phyloP scores from a whole-genome alignment of 345 rosid genomes.

The Rhodamnia rubescens region DNA sequence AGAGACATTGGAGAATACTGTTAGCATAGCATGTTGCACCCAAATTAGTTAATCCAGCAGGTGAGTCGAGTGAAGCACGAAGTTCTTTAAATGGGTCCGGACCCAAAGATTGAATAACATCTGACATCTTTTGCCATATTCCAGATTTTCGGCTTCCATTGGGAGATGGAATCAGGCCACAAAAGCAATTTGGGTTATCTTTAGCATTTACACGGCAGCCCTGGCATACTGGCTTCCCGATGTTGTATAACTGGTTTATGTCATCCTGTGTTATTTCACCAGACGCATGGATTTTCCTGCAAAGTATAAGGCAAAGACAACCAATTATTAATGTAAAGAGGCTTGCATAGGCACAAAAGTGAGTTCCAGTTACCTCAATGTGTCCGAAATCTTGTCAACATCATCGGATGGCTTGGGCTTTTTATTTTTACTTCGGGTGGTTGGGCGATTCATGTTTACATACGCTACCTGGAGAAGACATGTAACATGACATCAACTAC shows the following conservation, averaged over 20 bases:
- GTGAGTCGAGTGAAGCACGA: slow-evolving; percentile 57
- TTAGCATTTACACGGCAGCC: slow-evolving; percentile 89
- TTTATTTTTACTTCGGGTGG: slow-evolving; percentile 6
- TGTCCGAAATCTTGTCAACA: background rate
- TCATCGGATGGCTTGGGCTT: background rate
- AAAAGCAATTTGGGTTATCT: slow-evolving; percentile 92
- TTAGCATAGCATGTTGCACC: slow-evolving; percentile 99
- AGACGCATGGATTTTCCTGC: slow-evolving; percentile 65
- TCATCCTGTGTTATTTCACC: slow-evolving; percentile 51
- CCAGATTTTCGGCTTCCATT: slow-evolving; percentile 86
- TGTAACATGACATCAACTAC: background rate
- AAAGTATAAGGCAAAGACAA: background rate
- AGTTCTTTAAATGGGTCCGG: slow-evolving; percentile 56
- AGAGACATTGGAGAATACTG: slow-evolving; percentile 85
- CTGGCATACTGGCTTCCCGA: slow-evolving; percentile 73
- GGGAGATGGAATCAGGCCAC: slow-evolving; percentile 71
- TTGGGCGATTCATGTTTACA: slow-evolving; percentile 4
- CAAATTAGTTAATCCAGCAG: slow-evolving; percentile 85
- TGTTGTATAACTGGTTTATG: slow-evolving; percentile 59
- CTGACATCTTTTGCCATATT: slow-evolving; percentile 86
- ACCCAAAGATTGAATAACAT: slow-evolving; percentile 52
- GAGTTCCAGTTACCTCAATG: background rate
- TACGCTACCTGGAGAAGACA: background rate
- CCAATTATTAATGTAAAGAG: background rate
- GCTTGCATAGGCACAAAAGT: background rate